Evolutionary conservation across 345 rosid species (phyloP).

Genomic region (Salix dunnii): DNA sequence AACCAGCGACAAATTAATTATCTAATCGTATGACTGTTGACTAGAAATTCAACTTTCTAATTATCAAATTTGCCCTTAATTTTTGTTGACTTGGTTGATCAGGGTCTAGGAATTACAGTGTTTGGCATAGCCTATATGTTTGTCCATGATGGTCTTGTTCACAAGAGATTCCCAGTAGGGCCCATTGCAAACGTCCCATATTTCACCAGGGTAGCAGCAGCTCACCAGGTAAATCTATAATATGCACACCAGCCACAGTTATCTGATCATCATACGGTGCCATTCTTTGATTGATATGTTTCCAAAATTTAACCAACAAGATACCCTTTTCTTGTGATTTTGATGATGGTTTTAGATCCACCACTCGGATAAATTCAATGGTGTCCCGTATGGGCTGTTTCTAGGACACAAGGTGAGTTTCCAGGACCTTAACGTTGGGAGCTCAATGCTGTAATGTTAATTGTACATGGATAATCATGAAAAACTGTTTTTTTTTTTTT

Average conservation of each 20-base stretch:
- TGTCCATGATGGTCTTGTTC: conserved; percentile 69
- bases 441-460: too few species aligned
- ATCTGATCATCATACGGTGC: neutral
- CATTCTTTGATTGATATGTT: neutral
- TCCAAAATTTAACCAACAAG: conserved; percentile 1
- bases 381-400: conserved; percentile 65
- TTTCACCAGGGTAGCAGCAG: conserved; percentile 53
- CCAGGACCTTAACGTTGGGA: too few species aligned
- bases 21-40: neutral
- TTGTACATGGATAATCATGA: neutral
- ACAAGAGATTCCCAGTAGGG: conserved; percentile 67
- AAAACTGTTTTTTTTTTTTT: neutral
- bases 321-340: neutral
- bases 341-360: conserved; percentile 38
- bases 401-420: conserved; percentile 51
- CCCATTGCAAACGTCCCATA: conserved; percentile 65
- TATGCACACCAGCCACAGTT: neutral
- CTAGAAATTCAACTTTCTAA: neutral
- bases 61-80: neutral
- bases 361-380: conserved; percentile 54
- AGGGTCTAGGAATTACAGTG: conserved; percentile 67
- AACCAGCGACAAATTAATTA: neutral
- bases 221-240: conserved; percentile 48
- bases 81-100: neutral
- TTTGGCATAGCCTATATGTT: conserved; percentile 79